phyloP scores from a whole-genome alignment of 257 asterid genomes.

The Avicennia marina region DNA sequence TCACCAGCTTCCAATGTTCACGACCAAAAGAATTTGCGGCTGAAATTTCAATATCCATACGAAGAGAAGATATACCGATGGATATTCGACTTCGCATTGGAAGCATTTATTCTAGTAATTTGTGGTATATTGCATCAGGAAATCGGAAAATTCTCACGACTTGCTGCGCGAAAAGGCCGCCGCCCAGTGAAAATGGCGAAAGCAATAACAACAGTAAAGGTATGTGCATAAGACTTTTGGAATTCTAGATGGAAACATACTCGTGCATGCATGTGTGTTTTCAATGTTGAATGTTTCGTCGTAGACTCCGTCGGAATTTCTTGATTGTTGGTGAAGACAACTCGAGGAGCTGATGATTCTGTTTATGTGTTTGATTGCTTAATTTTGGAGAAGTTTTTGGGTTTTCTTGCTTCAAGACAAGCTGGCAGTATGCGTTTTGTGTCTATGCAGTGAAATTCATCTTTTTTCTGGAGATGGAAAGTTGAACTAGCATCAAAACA shows the following conservation, averaged over 20 bases:
- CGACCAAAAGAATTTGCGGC: conserved; percentile 22
- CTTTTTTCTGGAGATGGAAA: background rate
- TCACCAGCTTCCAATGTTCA: background rate
- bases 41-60: conserved; percentile 21
- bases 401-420: background rate
- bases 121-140: conserved; percentile 21
- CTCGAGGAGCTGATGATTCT: background rate
- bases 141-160: conserved; percentile 34
- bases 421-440: background rate
- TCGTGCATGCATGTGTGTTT: conserved; percentile 11
- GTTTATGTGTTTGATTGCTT: no score
- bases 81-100: conserved; percentile 46
- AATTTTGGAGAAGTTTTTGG: no score
- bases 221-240: background rate
- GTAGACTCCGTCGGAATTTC: background rate
- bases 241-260: background rate
- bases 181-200: conserved; percentile 43
- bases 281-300: background rate
- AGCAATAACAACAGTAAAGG: conserved; percentile 22
- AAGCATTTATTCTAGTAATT: conserved; percentile 24
- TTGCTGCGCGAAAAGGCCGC: conserved; percentile 34
- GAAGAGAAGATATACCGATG: conserved; percentile 26
- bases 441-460: background rate
- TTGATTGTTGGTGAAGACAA: background rate
- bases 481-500: no score